Percentiles rank a stretch among this genome's conserved stretches.
Conservation (phyloP, 306 rosid genomes). For the Cercis canadensis region DNA sequence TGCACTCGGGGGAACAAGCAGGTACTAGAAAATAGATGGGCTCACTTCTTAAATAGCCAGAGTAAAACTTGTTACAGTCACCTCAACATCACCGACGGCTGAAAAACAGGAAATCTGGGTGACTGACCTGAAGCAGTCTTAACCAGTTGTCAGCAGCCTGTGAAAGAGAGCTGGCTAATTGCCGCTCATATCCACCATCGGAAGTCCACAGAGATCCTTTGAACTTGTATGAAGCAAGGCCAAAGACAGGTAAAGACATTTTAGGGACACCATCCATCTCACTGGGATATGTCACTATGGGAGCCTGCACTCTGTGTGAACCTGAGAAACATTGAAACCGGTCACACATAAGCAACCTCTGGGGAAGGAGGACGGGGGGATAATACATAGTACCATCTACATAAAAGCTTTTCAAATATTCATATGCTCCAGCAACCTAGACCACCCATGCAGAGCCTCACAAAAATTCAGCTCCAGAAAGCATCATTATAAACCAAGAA, state of each 20-base stretch:
- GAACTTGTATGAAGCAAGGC: slow-evolving; percentile 92
- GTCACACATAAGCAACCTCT: slow-evolving; percentile 1
- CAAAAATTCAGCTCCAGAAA: too few species aligned
- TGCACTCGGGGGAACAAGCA: slow-evolving; percentile 31
- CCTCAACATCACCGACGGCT: slow-evolving; percentile 53
- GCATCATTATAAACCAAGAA: too few species aligned
- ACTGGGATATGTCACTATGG: slow-evolving; percentile 44
- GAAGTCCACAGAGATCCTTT: slow-evolving; percentile 88
- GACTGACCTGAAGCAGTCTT: slow-evolving; percentile 68
- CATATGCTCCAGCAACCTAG: too few species aligned
- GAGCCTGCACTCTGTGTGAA: slow-evolving; percentile 46
- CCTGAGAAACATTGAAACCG: slow-evolving; percentile 50
- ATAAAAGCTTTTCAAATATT: too few species aligned
- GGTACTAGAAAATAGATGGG: slow-evolving; percentile 29
- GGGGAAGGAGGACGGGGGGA: too few species aligned
- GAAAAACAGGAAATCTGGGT: slow-evolving; percentile 92
- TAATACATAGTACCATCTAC: too few species aligned
- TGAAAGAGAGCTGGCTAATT: slow-evolving; percentile 59
- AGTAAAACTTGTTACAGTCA: slow-evolving; percentile 32
- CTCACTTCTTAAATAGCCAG: slow-evolving; percentile 36
- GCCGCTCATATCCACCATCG: slow-evolving; percentile 66
- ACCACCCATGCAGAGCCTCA: too few species aligned
- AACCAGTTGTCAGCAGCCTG: slow-evolving; percentile 71
- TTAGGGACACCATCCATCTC: slow-evolving; percentile 54
- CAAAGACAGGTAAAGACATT: slow-evolving; percentile 75